Conservation (phyloP, 108 stramenopile species). For the Aurantiochytrium sp. region DNA sequence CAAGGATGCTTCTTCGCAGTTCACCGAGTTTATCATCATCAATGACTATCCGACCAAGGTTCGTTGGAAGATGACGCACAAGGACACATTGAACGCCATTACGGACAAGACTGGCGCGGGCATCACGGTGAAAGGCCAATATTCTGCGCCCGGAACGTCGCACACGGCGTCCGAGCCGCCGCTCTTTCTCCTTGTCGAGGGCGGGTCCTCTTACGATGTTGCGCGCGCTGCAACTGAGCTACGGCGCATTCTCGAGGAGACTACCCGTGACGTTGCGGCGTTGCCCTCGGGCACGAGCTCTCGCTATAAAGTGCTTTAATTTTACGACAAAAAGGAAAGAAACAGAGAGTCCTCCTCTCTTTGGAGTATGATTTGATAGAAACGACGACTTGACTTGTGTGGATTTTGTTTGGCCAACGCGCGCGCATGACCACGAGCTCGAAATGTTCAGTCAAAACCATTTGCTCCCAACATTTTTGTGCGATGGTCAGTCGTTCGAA, state of each 20-base stretch:
- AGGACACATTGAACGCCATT: conserved; percentile 70
- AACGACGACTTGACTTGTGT: no score
- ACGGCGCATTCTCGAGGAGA: conserved; percentile 77
- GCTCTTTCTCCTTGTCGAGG: conserved; percentile 76
- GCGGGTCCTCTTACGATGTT: conserved; percentile 62
- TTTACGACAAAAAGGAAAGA: background rate
- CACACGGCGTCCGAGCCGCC: conserved; percentile 60
- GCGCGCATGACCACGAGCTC: no score
- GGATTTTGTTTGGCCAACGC: no score
- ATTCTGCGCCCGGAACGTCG: conserved; percentile 52
- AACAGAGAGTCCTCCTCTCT: no score
- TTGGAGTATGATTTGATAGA: no score
- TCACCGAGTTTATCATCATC: conserved; percentile 56
- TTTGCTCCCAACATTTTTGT: no score
- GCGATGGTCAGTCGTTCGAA: no score
- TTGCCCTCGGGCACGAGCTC: background rate
- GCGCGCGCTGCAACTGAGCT: conserved; percentile 70
- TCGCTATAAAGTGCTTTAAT: background rate
- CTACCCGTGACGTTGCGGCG: conserved; percentile 42
- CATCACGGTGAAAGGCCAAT: conserved; percentile 75
- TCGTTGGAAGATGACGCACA: conserved; percentile 75
- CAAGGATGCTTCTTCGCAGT: background rate
- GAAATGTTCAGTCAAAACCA: no score
- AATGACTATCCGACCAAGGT: conserved; percentile 85
- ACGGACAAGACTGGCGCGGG: conserved; percentile 82